Evolutionary conservation across 139 green algal species (phyloP), one percentile per base, ranked within the genome.

Genomic region (Spirogloea muscicola): DNA sequence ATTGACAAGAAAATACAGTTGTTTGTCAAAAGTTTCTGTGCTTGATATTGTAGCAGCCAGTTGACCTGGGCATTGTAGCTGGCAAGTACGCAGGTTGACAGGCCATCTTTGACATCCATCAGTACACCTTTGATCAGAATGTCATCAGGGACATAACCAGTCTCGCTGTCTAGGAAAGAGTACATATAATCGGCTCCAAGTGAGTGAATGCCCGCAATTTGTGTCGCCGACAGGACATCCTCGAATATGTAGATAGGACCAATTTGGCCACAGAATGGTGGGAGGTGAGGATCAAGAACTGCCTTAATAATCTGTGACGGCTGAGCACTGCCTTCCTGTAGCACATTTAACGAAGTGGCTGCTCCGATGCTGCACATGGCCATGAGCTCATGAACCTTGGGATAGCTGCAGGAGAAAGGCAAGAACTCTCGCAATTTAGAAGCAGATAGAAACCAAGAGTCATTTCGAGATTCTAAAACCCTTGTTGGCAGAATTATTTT

Each of bases 231-330:
- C 13, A 79, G 51, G 9, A 38, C 10, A 34, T 79, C 70, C 7
- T 76, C 67, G 31, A 79, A 79, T 16, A 79, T 33, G 38, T 79
- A 79, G 40, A 79, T 68, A 3, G 70, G 70, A 0, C 70, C 70
- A 52, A 77, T 39, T 42, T 79, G 70, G 33, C 70, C 70, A 16
- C 67, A 31, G 25, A 79, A 79, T 5, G 70, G n/a, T n/a, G n/a
- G n/a, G n/a, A n/a, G n/a, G n/a, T n/a, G n/a, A n/a, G n/a, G n/a
- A n/a, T n/a, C n/a, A n/a, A n/a, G n/a, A n/a, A n/a, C n/a, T n/a
- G n/a, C n/a, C n/a, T n/a, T n/a, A n/a, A n/a, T n/a, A n/a, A n/a
- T n/a, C n/a, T n/a, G n/a, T n/a, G n/a, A n/a, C n/a, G n/a, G n/a
- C n/a, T n/a, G n/a, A n/a, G n/a, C n/a, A n/a, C n/a, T n/a, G n/a